Conservation (phyloP, 2,329 filamentous ascomycete species). For the Claviceps cyperi region DNA sequence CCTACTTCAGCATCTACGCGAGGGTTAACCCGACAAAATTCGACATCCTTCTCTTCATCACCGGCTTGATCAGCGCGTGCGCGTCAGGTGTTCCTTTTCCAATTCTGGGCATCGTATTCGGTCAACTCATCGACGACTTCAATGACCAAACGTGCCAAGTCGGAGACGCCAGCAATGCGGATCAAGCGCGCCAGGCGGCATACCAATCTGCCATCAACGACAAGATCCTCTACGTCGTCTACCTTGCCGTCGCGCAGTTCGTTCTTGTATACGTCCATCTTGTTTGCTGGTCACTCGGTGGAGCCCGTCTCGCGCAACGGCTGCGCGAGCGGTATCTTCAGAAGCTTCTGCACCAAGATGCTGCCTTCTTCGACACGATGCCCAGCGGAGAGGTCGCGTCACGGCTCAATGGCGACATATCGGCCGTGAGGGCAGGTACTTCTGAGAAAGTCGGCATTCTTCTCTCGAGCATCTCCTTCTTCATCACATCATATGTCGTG, state of each 20-base stretch:
- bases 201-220: constrained; percentile 20
- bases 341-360: constrained; percentile 40
- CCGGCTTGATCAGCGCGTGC: constrained; percentile 5
- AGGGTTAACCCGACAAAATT: constrained; percentile 8
- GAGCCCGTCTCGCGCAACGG: constrained; percentile 41
- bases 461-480: constrained; percentile 35
- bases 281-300: constrained; percentile 42
- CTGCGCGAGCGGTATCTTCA: constrained; percentile 40
- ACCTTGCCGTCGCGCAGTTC: constrained; percentile 44
- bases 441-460: constrained; percentile 48
- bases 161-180: constrained; percentile 12
- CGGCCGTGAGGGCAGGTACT: constrained; percentile 44
- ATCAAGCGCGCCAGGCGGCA: constrained; percentile 3
- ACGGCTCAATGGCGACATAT: constrained; percentile 42
- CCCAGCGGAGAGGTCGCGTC: constrained; percentile 42
- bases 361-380: constrained; percentile 40
- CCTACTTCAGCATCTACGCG: constrained; percentile 2
- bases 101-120: constrained; percentile 40
- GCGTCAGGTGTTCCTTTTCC: constrained; percentile 36
- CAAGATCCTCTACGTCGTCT: constrained; percentile 42
- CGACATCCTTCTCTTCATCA: constrained; percentile 7
- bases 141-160: constrained; percentile 25
- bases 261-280: constrained; percentile 42
- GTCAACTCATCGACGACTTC: constrained; percentile 38
- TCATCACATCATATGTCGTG: constrained; percentile 34